Conservation (phyloP, 1,284 basidiomycete species). For the Irpex sp. region DNA sequence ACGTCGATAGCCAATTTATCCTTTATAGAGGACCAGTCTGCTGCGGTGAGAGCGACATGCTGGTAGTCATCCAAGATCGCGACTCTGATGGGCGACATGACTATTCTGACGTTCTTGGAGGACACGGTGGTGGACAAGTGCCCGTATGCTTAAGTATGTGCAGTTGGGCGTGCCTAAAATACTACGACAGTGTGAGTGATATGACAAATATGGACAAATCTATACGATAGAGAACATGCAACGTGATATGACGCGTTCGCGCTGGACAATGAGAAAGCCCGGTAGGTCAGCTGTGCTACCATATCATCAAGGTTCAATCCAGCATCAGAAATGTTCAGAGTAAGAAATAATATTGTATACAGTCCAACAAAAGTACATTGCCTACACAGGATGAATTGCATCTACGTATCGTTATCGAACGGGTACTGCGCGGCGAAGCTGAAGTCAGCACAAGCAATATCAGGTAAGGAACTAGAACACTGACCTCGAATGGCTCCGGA, state of each 20-base stretch:
- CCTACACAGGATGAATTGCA: background rate
- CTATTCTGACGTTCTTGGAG: background rate
- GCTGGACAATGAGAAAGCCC: background rate
- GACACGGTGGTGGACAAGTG: background rate
- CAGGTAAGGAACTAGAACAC: conserved; percentile 23
- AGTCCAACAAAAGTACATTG: background rate
- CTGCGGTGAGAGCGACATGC: conserved; percentile 42
- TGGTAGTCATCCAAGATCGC: conserved; percentile 69
- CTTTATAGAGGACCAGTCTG: conserved; percentile 48
- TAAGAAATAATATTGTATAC: conserved; percentile 5
- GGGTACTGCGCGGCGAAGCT: conserved; percentile 44
- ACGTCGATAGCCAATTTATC: conserved; percentile 40
- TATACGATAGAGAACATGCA: background rate
- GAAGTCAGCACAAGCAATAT: conserved; percentile 11
- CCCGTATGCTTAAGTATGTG: background rate
- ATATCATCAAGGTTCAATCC: background rate
- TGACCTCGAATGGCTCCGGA: conserved; percentile 77
- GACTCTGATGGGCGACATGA: conserved; percentile 26
- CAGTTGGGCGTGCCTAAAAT: background rate
- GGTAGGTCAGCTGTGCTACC: background rate
- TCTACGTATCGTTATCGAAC: conserved; percentile 57
- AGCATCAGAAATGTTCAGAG: background rate
- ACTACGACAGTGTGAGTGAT: background rate
- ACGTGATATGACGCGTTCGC: background rate
- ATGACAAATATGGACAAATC: background rate